These are phyloP conservation scores for Sungouiella thailandica DNA, from an alignment of 805 yeast genomes.

Conservation along the genomic window DNA sequence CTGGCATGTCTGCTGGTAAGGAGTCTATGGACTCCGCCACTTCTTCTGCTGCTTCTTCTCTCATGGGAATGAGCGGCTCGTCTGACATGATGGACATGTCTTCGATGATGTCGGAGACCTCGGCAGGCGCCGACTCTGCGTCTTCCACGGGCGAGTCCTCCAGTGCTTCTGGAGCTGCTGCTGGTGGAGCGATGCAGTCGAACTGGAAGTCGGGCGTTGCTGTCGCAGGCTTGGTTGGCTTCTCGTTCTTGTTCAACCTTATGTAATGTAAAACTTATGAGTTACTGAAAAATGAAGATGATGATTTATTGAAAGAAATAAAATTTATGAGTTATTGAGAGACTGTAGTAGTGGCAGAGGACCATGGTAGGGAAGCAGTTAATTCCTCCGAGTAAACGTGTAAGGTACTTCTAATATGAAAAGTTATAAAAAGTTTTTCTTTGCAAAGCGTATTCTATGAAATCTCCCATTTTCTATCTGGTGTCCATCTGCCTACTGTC, in stretches of 20 bases:
- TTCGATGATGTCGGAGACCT: slow-evolving; percentile 11
- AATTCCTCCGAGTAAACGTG: too few relatives aligned
- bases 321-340: not conserved
- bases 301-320: too few relatives aligned
- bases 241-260: slow-evolving; percentile 29
- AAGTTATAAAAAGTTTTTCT: too few relatives aligned
- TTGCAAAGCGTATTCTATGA: too few relatives aligned
- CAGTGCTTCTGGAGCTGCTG: slow-evolving; percentile 6
- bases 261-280: slow-evolving; percentile 4
- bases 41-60: slow-evolving; percentile 1
- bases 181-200: slow-evolving; percentile 1
- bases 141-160: slow-evolving; percentile 11
- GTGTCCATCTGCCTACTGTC: too few relatives aligned
- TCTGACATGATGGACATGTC: slow-evolving; percentile 9
- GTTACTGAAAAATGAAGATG: too few relatives aligned
- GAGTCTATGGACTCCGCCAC: not conserved
- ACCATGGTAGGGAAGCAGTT: too few relatives aligned
- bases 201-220: slow-evolving; percentile 35
- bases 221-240: slow-evolving; percentile 33
- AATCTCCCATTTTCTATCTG: too few relatives aligned
- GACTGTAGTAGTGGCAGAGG: not conserved
- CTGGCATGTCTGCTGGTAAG: not conserved
- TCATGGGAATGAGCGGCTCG: slow-evolving; percentile 1
- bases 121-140: slow-evolving; percentile 11
- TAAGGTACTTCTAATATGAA: too few relatives aligned